Conservation (phyloP, 441 rosid genomes). For the Populus hybrid region DNA sequence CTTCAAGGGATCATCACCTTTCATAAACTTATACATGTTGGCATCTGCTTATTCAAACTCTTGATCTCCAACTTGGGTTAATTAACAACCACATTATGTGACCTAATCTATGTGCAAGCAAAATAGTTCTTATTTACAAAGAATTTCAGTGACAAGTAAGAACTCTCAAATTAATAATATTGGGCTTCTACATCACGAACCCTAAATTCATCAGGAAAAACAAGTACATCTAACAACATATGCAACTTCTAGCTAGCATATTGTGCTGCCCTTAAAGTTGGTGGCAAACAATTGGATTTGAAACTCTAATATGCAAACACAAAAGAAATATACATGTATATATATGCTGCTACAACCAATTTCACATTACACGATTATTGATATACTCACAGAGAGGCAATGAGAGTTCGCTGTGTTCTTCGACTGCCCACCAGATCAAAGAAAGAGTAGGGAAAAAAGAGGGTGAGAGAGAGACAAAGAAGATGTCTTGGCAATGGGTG, state of each 20-base stretch:
- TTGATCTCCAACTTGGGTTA: neutral
- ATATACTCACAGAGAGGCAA: conserved; percentile 15
- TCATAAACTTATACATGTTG: neutral
- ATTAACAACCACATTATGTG: neutral
- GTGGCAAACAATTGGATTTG: neutral
- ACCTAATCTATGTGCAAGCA: neutral
- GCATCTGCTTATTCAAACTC: neutral
- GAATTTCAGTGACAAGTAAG: neutral
- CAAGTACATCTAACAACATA: neutral
- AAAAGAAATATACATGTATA: neutral
- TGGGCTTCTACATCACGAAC: neutral
- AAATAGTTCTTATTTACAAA: neutral
- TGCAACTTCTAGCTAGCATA: neutral
- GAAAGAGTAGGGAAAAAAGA: neutral
- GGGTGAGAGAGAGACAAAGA: neutral
- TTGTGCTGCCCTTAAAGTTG: neutral
- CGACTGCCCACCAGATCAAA: neutral
- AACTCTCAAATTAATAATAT: neutral
- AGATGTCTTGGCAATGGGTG: neutral
- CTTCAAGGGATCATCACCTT: neutral
- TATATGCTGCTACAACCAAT: neutral
- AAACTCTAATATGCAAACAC: neutral
- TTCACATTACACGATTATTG: neutral
- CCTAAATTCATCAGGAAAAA: neutral
- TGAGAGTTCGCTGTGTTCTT: neutral